Conservation (phyloP, 2,329 filamentous ascomycete genomes). For the Fusarium beomiforme region DNA sequence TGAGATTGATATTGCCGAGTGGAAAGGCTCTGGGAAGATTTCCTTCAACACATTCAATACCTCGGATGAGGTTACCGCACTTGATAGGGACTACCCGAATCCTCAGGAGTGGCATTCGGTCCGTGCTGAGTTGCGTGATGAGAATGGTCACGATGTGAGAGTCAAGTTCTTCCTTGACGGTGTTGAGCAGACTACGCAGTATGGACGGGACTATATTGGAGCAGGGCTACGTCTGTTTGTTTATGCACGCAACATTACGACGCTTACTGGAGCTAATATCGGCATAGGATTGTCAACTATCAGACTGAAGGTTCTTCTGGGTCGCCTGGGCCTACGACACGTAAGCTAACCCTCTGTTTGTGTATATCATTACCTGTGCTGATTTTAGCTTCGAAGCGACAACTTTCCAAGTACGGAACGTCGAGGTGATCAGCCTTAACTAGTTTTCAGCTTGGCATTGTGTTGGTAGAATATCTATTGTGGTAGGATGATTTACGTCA, state of each 20-base stretch:
- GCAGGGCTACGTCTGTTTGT: conserved; percentile 26
- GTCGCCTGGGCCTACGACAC: conserved; percentile 16
- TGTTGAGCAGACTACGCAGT: conserved; percentile 27
- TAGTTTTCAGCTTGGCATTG: no score
- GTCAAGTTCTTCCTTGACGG: conserved; percentile 36
- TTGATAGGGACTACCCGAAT: conserved; percentile 23
- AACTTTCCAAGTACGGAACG: conserved; percentile 25
- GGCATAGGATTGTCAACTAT: conserved; percentile 25
- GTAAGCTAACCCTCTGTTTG: neutral
- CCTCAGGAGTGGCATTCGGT: conserved; percentile 30
- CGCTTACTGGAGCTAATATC: neutral
- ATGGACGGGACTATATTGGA: conserved; percentile 28
- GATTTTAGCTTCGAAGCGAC: neutral
- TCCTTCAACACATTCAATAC: conserved; percentile 36
- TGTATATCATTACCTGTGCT: neutral
- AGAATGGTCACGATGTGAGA: conserved; percentile 28
- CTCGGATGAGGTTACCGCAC: conserved; percentile 14
- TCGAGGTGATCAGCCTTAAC: conserved; percentile 31
- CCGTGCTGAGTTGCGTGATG: conserved; percentile 29
- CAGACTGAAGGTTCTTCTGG: conserved; percentile 32
- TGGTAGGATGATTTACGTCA: no score
- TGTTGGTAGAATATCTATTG: no score
- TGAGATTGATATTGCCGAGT: conserved; percentile 33
- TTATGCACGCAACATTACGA: no score
- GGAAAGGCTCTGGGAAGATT: conserved; percentile 33